Evolutionary conservation across 1,139 yeast genomes (phyloP).

Genomic region (Yamadazyma diospyri): DNA sequence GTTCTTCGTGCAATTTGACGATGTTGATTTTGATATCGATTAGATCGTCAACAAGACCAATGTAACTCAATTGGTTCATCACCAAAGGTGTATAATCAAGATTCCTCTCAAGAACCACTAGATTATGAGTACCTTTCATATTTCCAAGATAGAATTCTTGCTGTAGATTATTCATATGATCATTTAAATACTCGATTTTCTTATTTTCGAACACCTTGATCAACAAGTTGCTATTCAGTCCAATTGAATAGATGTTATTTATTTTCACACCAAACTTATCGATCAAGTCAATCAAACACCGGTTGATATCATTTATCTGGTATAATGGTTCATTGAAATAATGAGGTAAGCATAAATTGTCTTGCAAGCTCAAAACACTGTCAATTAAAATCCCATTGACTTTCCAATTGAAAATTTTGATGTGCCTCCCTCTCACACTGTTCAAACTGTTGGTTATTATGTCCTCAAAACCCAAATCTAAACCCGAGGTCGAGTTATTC

Average conservation of each 20-base stretch:
- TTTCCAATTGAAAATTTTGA: conserved; percentile 31
- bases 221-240: conserved; percentile 35
- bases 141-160: conserved; percentile 33
- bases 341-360: conserved; percentile 20
- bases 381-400: conserved; percentile 27
- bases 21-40: conserved; percentile 51
- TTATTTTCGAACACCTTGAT: conserved; percentile 23
- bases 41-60: conserved; percentile 77
- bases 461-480: conserved; percentile 19
- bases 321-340: conserved; percentile 37
- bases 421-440: conserved; percentile 14
- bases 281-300: conserved; percentile 24
- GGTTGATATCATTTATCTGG: conserved; percentile 26
- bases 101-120: conserved; percentile 75
- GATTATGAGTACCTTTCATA: conserved; percentile 48
- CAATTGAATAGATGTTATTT: conserved; percentile 39
- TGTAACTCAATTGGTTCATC: conserved; percentile 74
- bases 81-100: conserved; percentile 70
- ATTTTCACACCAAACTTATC: conserved; percentile 25
- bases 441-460: conserved; percentile 12
- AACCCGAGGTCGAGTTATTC: conserved; percentile 20
- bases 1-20: conserved; percentile 33
- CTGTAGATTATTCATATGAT: conserved; percentile 30
- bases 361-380: conserved; percentile 21
- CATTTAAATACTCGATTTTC: conserved; percentile 28